phyloP scores from a whole-genome alignment of 495 filamentous ascomycete species.

The Articulospora tetracladia region DNA sequence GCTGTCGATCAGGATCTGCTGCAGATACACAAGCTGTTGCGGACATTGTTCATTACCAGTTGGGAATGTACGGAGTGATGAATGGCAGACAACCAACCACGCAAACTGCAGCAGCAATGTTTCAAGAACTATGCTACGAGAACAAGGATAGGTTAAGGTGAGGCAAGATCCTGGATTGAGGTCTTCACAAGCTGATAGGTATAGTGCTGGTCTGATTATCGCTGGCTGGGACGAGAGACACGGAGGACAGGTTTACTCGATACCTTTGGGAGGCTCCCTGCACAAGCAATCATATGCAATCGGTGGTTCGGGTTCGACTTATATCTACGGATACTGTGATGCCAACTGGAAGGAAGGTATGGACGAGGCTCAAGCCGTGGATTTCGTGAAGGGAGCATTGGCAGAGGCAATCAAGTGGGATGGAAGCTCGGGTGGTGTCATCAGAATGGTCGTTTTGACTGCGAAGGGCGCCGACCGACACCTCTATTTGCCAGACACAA shows the following conservation, averaged over 20 bases:
- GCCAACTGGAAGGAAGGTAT: constrained; percentile 94
- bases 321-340: constrained; percentile 99
- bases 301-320: constrained; percentile 94
- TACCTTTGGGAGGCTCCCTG: constrained; percentile 92
- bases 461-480: constrained; percentile 80
- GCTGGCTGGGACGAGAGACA: constrained; percentile 91
- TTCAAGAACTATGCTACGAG: constrained; percentile 95
- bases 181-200: constrained; percentile 13
- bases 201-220: constrained; percentile 93
- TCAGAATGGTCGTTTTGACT: constrained; percentile 94
- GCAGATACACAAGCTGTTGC: constrained; percentile 97
- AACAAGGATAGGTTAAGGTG: constrained; percentile 92
- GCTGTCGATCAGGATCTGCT: constrained; percentile 93
- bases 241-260: constrained; percentile 95
- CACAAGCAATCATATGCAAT: constrained; percentile 97
- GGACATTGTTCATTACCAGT: constrained; percentile 94
- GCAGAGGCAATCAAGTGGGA: constrained; percentile 98
- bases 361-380: constrained; percentile 87
- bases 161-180: not conserved
- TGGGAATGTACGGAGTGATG: constrained; percentile 84
- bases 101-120: constrained; percentile 87
- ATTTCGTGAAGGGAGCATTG: constrained; percentile 87
- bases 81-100: constrained; percentile 89
- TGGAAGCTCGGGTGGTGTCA: constrained; percentile 96
- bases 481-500: constrained; percentile 84